These are phyloP conservation scores for Talaromyces islandicus DNA, from an alignment of 2,329 filamentous ascomycete genomes.

Conservation along the genomic window DNA sequence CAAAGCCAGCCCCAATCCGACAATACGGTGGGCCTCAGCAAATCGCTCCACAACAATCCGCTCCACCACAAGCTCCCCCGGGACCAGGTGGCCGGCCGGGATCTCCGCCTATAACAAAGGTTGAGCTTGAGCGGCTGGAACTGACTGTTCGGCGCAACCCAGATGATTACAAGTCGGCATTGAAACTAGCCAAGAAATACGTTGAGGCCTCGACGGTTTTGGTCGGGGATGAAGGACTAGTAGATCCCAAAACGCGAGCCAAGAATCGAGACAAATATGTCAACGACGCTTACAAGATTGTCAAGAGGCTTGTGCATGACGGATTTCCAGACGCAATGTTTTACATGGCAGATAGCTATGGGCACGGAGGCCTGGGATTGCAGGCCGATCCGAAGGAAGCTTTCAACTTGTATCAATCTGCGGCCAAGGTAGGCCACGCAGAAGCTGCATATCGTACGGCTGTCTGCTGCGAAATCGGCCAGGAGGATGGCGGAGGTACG, in stretches of 20 bases:
- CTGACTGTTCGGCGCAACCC: constrained; percentile 65
- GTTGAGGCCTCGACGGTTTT: constrained; percentile 79
- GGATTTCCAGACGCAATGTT: constrained; percentile 88
- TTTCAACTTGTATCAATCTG: constrained; percentile 86
- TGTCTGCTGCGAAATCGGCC: constrained; percentile 93
- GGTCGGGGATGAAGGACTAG: constrained; percentile 66
- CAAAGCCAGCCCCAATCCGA: constrained; percentile 47
- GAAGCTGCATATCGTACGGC: constrained; percentile 89
- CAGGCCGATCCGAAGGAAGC: constrained; percentile 86
- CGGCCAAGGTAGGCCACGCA: constrained; percentile 81
- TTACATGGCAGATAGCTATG: constrained; percentile 82
- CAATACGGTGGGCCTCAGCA: constrained; percentile 42
- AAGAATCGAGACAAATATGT: constrained; percentile 76
- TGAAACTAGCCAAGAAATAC: constrained; percentile 73
- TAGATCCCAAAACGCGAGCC: constrained; percentile 57
- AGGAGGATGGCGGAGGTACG: constrained; percentile 90
- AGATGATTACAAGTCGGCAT: constrained; percentile 62
- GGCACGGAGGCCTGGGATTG: constrained; percentile 70
- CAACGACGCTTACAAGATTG: constrained; percentile 77
- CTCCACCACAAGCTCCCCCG: constrained; percentile 14
- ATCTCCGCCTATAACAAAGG: constrained; percentile 62
- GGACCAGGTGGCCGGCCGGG: constrained; percentile 19
- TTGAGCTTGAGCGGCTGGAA: constrained; percentile 71
- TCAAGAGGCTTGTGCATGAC: constrained; percentile 75
- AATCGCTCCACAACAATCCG: constrained; percentile 21